Conservation (phyloP, 1,284 basidiomycete genomes). For the Wolfiporia cocos region DNA sequence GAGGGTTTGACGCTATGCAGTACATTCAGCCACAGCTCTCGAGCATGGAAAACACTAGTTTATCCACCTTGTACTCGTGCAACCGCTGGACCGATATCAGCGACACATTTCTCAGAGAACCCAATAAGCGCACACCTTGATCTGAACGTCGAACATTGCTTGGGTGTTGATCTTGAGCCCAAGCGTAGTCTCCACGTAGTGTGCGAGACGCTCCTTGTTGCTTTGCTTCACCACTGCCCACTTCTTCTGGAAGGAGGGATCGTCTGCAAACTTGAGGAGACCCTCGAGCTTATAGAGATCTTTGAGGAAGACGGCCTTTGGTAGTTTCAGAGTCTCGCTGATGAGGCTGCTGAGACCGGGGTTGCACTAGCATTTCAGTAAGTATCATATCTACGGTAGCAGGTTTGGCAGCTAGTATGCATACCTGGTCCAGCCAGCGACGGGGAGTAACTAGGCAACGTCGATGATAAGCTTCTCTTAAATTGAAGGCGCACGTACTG, state of each 20-base stretch:
- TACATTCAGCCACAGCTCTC: conserved; percentile 1
- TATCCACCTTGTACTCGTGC: conserved; percentile 78
- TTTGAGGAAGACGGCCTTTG: conserved; percentile 76
- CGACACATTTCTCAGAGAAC: conserved; percentile 3
- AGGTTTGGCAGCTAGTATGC: conserved; percentile 1
- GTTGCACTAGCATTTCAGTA: conserved; percentile 59
- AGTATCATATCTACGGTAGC: not conserved
- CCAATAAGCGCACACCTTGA: conserved; percentile 54
- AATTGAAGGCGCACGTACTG: conserved; percentile 57
- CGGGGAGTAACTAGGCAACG: conserved; percentile 62
- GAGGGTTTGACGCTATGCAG: conserved; percentile 71
- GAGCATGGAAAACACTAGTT: not conserved
- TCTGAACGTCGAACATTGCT: conserved; percentile 89
- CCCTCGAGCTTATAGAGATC: conserved; percentile 69
- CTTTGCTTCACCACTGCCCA: conserved; percentile 83
- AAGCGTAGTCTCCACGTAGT: conserved; percentile 69
- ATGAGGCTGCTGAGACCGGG: conserved; percentile 80
- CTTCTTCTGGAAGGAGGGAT: conserved; percentile 66
- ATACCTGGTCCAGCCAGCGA: conserved; percentile 80
- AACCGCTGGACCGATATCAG: conserved; percentile 45
- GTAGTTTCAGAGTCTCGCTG: conserved; percentile 70
- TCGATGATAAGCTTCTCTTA: too few species aligned
- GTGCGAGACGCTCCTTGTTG: conserved; percentile 83
- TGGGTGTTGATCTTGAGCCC: conserved; percentile 73
- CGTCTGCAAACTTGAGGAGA: conserved; percentile 60